These are phyloP conservation scores for Kodamaea kaohsiungensis DNA, from an alignment of 805 yeast genomes.

Conservation along the genomic window DNA sequence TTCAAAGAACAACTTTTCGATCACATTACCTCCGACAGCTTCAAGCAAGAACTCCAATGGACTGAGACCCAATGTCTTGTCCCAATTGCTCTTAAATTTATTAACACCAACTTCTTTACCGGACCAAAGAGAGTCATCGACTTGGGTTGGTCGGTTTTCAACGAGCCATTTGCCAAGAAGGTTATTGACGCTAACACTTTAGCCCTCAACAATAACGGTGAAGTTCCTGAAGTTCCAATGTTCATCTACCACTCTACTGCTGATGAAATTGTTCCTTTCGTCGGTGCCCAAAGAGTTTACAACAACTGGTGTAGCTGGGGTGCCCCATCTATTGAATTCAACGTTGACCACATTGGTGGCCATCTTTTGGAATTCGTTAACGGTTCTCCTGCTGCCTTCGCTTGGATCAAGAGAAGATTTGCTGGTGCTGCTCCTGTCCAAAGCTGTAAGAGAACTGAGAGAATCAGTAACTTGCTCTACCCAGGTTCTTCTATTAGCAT, in stretches of 20 bases:
- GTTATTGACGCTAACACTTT: slow-evolving; percentile 24
- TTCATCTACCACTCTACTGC: slow-evolving; percentile 13
- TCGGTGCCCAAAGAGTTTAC: slow-evolving; percentile 9
- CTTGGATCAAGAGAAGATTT: slow-evolving; percentile 20
- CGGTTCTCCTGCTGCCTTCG: slow-evolving; percentile 18
- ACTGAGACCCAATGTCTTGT: slow-evolving; percentile 7
- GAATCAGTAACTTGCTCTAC: slow-evolving; percentile 48
- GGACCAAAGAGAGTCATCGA: slow-evolving; percentile 15
- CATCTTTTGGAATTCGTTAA: slow-evolving; percentile 17
- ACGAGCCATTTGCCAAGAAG: slow-evolving; percentile 12
- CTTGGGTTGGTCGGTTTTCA: slow-evolving; percentile 19
- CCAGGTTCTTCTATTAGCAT: slow-evolving; percentile 27
- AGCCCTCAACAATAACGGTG: slow-evolving; percentile 14
- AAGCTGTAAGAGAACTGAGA: slow-evolving; percentile 34
- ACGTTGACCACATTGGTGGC: slow-evolving; percentile 10
- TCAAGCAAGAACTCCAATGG: background rate
- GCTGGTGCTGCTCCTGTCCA: slow-evolving; percentile 14
- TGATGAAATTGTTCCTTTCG: slow-evolving; percentile 15
- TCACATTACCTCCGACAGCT: background rate
- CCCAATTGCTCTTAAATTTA: background rate
- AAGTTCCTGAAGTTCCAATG: slow-evolving; percentile 13
- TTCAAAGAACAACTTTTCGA: slow-evolving; percentile 7
- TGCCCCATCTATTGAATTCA: slow-evolving; percentile 12
- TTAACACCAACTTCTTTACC: slow-evolving; percentile 11
- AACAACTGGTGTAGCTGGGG: slow-evolving; percentile 14